Conservation (phyloP, 495 filamentous ascomycete species). For the Lophiotrema nucula region DNA sequence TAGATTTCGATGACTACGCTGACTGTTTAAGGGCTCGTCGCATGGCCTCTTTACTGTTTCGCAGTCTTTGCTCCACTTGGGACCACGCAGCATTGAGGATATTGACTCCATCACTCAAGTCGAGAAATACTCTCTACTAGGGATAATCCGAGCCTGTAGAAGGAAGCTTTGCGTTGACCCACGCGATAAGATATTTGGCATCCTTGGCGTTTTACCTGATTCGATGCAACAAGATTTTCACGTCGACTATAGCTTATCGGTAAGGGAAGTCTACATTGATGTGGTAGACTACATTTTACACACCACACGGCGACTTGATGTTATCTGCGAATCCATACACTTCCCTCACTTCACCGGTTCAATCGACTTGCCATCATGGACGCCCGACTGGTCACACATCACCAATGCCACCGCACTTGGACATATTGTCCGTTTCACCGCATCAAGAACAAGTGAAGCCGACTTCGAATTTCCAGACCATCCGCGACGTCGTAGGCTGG, state of each 20-base stretch:
- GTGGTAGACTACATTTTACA: conserved; percentile 31
- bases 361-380: conserved; percentile 11
- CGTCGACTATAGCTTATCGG: conserved; percentile 31
- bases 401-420: conserved; percentile 21
- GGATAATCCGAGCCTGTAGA: not conserved
- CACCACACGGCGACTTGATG: conserved; percentile 24
- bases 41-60: too few relatives aligned
- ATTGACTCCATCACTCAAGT: too few relatives aligned
- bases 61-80: too few relatives aligned
- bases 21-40: too few relatives aligned
- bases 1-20: too few relatives aligned
- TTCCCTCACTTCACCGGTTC: not conserved
- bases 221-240: conserved; percentile 16
- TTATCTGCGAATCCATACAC: conserved; percentile 6
- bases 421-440: conserved; percentile 24
- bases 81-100: too few relatives aligned
- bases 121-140: not conserved
- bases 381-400: conserved; percentile 39
- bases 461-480: conserved; percentile 18
- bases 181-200: conserved; percentile 20
- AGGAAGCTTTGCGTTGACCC: not conserved
- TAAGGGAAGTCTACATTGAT: conserved; percentile 33
- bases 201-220: conserved; percentile 32
- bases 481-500: conserved; percentile 18
- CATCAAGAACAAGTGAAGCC: conserved; percentile 20